phyloP scores from a whole-genome alignment of 495 filamentous ascomycete species.

The Neurospora pannonica region DNA sequence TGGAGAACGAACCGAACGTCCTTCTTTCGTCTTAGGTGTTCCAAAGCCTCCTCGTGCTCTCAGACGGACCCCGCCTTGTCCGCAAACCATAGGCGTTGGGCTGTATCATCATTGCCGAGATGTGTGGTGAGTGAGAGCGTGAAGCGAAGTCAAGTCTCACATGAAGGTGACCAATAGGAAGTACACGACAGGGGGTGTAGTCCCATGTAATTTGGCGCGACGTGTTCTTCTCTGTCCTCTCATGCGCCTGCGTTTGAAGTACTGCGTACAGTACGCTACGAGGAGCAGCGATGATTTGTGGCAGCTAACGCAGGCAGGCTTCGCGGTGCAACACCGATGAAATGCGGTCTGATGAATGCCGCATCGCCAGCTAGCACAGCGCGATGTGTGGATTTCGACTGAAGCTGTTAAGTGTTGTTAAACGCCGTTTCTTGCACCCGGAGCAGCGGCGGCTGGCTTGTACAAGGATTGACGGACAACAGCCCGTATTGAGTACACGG shows the following conservation, averaged over 20 bases:
- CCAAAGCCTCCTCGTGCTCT: constrained; percentile 7
- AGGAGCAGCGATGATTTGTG: background rate
- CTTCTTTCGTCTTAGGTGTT: constrained; percentile 5
- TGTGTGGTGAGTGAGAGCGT: constrained; percentile 19
- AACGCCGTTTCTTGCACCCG: background rate
- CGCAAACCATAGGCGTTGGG: constrained; percentile 18
- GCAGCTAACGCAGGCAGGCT: background rate
- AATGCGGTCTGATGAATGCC: background rate
- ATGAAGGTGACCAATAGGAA: constrained; percentile 26
- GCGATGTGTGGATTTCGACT: background rate
- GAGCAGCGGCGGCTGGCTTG: background rate
- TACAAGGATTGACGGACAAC: background rate
- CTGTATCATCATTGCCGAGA: constrained; percentile 23
- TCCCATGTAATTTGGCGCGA: constrained; percentile 29
- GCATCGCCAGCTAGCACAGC: background rate
- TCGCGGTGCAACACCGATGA: background rate
- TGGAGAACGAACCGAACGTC: background rate
- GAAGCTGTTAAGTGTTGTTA: background rate
- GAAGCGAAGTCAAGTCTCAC: constrained; percentile 23
- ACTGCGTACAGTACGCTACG: background rate
- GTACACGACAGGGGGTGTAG: constrained; percentile 22
- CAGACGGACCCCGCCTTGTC: constrained; percentile 15
- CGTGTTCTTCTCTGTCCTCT: background rate
- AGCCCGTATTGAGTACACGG: background rate
- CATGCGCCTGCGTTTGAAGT: background rate